Evolutionary conservation across 805 yeast genomes (phyloP).

Genomic region (Suhomyces pyralidae): DNA sequence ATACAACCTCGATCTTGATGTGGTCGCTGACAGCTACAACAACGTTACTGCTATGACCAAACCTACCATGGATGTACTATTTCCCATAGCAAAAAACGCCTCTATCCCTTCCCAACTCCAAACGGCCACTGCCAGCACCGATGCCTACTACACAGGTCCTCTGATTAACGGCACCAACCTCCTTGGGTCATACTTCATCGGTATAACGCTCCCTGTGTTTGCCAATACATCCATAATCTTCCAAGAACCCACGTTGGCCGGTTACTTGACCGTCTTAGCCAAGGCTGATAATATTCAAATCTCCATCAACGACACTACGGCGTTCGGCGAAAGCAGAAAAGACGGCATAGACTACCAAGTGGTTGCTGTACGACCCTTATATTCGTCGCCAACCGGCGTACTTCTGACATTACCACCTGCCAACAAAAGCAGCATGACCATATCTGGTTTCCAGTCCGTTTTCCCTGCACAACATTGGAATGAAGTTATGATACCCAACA

Average conservation of each 20-base stretch:
- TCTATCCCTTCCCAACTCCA: constrained; percentile 42
- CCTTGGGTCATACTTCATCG: constrained; percentile 51
- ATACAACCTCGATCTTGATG: constrained; percentile 57
- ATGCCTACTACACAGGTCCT: constrained; percentile 64
- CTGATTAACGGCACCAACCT: constrained; percentile 34
- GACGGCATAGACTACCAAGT: constrained; percentile 25
- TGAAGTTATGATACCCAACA: constrained; percentile 16
- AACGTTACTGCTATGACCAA: constrained; percentile 22
- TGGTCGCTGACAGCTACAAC: constrained; percentile 41
- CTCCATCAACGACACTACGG: constrained; percentile 23
- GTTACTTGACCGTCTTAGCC: constrained; percentile 62
- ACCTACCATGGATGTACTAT: constrained; percentile 36
- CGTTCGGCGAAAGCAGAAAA: neutral
- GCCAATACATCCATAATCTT: constrained; percentile 69
- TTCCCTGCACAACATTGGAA: constrained; percentile 22
- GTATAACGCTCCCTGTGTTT: constrained; percentile 74
- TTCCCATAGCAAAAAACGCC: constrained; percentile 49
- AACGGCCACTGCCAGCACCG: neutral
- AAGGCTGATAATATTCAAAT: constrained; percentile 29
- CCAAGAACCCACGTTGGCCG: constrained; percentile 57
- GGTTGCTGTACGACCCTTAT: constrained; percentile 34
- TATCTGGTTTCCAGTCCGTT: constrained; percentile 46
- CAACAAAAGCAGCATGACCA: constrained; percentile 29
- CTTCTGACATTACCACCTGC: neutral
- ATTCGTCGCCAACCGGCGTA: constrained; percentile 9